A percentile compares a stretch with the other conserved stretches of the same genome.
phyloP scores from a whole-genome alignment of 2,329 filamentous ascomycete species.

The Dissoconium aciculare region DNA sequence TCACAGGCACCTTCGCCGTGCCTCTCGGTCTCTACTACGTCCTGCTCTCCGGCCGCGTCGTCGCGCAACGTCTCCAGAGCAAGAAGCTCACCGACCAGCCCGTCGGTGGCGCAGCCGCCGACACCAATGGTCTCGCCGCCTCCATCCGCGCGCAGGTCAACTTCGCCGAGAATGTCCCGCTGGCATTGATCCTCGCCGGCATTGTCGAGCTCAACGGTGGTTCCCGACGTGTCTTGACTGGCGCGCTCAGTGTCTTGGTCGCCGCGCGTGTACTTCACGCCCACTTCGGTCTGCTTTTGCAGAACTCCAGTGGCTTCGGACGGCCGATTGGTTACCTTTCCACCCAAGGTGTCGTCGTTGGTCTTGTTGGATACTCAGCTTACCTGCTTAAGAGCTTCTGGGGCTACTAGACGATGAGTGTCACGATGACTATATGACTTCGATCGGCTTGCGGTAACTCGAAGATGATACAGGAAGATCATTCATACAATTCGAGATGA shows the following conservation, averaged over 20 bases:
- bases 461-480: too few relatives aligned
- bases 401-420: too few relatives aligned
- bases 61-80: slow-evolving; percentile 6
- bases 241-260: slow-evolving; percentile 4
- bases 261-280: slow-evolving; percentile 7
- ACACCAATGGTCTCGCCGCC: slow-evolving; percentile 6
- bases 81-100: slow-evolving; percentile 6
- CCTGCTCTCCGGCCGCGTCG: slow-evolving; percentile 8
- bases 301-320: slow-evolving; percentile 5
- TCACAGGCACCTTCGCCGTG: slow-evolving; percentile 10
- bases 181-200: slow-evolving; percentile 8
- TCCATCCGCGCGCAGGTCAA: slow-evolving; percentile 8
- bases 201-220: slow-evolving; percentile 8
- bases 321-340: slow-evolving; percentile 8
- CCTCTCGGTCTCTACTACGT: slow-evolving; percentile 10
- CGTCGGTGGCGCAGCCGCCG: not conserved
- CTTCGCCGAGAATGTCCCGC: slow-evolving; percentile 10
- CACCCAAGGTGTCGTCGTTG: slow-evolving; percentile 4
- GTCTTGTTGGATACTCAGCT: slow-evolving; percentile 7
- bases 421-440: too few relatives aligned
- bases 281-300: slow-evolving; percentile 6
- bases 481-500: too few relatives aligned
- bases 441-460: too few relatives aligned
- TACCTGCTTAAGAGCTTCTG: slow-evolving; percentile 8
- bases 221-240: slow-evolving; percentile 5